Evolutionary conservation across 805 yeast species (phyloP).

Genomic region (Jamesozyma rosinii): DNA sequence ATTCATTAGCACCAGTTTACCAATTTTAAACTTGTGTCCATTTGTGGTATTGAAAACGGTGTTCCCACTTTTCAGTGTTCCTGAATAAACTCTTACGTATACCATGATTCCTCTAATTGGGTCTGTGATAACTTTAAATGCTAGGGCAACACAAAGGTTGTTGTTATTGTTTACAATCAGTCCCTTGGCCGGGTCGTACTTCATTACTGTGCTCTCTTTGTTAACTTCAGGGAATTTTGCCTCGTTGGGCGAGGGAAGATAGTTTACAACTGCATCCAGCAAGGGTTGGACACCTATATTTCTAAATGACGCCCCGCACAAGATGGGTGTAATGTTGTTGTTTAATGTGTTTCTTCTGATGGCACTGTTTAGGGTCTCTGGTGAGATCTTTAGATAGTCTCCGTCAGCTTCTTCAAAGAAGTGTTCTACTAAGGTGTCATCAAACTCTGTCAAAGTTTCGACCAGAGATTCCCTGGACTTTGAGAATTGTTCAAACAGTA

Average conservation of each 20-base stretch:
- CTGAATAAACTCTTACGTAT: constrained; percentile 79
- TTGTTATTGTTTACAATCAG: constrained; percentile 46
- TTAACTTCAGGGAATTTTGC: constrained; percentile 46
- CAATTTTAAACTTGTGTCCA: constrained; percentile 54
- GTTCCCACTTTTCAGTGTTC: constrained; percentile 54
- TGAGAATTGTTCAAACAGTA: constrained; percentile 39
- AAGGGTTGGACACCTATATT: constrained; percentile 94
- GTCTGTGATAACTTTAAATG: constrained; percentile 86
- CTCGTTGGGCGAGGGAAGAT: constrained; percentile 75
- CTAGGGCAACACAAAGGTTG: constrained; percentile 66
- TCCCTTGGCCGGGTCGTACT: constrained; percentile 38
- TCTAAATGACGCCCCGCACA: constrained; percentile 87
- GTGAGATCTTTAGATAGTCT: constrained; percentile 58
- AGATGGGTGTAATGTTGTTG: constrained; percentile 58
- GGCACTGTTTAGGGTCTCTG: constrained; percentile 45
- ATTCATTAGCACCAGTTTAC: constrained; percentile 71
- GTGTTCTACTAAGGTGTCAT: constrained; percentile 67
- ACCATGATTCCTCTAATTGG: constrained; percentile 75
- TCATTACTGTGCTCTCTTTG: constrained; percentile 23
- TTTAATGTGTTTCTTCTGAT: constrained; percentile 54
- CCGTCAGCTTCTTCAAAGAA: constrained; percentile 60
- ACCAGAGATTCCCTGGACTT: constrained; percentile 65
- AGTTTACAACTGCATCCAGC: constrained; percentile 70
- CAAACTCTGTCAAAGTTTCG: constrained; percentile 76
- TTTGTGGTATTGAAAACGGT: constrained; percentile 61